Conservation (phyloP, 768 basidiomycete genomes). For the Dentipellis fragilis region DNA sequence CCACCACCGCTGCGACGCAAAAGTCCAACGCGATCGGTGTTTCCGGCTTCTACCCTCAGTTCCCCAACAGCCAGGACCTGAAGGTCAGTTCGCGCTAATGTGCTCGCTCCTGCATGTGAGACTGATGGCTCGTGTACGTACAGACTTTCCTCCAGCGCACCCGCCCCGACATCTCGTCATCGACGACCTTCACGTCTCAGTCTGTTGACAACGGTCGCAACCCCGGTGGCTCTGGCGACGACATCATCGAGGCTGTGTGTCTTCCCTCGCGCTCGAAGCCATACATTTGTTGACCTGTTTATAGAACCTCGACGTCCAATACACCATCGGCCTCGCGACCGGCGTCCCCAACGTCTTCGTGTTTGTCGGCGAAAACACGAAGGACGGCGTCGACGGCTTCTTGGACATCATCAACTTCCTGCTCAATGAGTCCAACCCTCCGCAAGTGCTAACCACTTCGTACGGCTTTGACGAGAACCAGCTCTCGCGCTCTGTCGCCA, state of each 20-base stretch:
- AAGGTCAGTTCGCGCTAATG: slow-evolving; percentile 4
- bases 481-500: not conserved
- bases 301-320: slow-evolving; percentile 19
- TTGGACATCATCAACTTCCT: slow-evolving; percentile 22
- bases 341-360: slow-evolving; percentile 23
- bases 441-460: not conserved
- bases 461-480: not conserved
- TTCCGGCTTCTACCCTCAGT: slow-evolving; percentile 21
- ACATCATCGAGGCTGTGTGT: too few relatives aligned
- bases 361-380: slow-evolving; percentile 21
- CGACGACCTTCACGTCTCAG: slow-evolving; percentile 7
- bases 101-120: not conserved
- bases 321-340: slow-evolving; percentile 17
- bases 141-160: slow-evolving; percentile 2
- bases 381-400: slow-evolving; percentile 23
- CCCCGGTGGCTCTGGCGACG: too few relatives aligned
- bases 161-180: slow-evolving; percentile 5
- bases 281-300: too few relatives aligned
- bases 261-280: too few relatives aligned
- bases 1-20: slow-evolving; percentile 19
- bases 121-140: not conserved
- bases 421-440: slow-evolving; percentile 3
- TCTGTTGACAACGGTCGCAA: slow-evolving; percentile 10
- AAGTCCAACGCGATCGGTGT: slow-evolving; percentile 19
- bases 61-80: slow-evolving; percentile 20